These are phyloP conservation scores for Pseudogymnoascus sp. DNA, from an alignment of 2,329 filamentous ascomycete genomes.

Conservation along the genomic window DNA sequence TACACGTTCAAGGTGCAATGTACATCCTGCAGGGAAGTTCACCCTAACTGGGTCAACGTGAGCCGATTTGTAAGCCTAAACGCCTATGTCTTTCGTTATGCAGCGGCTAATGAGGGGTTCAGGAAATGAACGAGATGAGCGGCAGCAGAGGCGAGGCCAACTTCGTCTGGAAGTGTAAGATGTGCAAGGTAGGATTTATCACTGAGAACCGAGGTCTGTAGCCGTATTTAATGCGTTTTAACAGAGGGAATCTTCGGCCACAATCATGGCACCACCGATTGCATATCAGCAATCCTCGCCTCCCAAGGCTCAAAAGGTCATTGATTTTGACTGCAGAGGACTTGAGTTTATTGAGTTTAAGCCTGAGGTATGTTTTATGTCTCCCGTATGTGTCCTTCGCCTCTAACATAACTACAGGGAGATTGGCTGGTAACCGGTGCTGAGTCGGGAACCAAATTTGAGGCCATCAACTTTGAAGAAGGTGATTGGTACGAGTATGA, in stretches of 20 bases:
- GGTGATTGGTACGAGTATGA: conserved; percentile 99
- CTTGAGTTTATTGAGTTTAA: conserved; percentile 88
- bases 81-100: not conserved
- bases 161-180: conserved; percentile 99
- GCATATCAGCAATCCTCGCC: conserved; percentile 65
- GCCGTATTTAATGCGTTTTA: not conserved
- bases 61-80: conserved; percentile 63
- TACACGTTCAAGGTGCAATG: conserved; percentile 98
- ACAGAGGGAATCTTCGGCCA: conserved; percentile 77
- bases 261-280: conserved; percentile 65
- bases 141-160: conserved; percentile 93
- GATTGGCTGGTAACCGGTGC: conserved; percentile 80
- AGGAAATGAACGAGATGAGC: conserved; percentile 87
- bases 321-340: conserved; percentile 90
- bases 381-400: not conserved
- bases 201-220: conserved; percentile 3
- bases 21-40: conserved; percentile 88
- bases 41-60: conserved; percentile 78
- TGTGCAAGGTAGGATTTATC: conserved; percentile 67
- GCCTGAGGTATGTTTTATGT: conserved; percentile 57
- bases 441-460: conserved; percentile 76
- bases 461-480: conserved; percentile 71
- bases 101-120: conserved; percentile 8
- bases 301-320: conserved; percentile 66
- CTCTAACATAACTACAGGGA: conserved; percentile 46